phyloP scores from a whole-genome alignment of 1,139 yeast species.

The Diutina ranongensis region DNA sequence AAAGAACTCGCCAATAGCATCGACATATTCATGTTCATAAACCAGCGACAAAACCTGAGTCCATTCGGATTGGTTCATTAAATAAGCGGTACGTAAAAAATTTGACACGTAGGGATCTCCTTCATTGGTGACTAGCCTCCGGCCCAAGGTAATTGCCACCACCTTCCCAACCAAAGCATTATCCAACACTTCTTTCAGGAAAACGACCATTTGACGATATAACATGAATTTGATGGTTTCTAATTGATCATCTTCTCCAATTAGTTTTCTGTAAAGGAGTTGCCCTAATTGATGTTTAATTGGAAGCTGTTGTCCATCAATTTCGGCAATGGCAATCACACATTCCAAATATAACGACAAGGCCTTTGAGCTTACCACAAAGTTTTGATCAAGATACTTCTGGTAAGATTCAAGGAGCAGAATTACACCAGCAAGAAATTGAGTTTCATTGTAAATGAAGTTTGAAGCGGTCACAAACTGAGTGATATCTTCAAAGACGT shows the following conservation, averaged over 20 bases:
- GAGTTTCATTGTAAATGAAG: constrained; percentile 25
- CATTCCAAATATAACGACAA: background rate
- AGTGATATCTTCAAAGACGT: constrained; percentile 18
- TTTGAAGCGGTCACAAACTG: constrained; percentile 24
- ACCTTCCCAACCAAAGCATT: constrained; percentile 21
- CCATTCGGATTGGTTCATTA: constrained; percentile 1
- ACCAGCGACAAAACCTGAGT: background rate
- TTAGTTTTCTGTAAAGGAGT: constrained; percentile 17
- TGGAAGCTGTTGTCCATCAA: background rate
- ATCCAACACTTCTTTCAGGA: constrained; percentile 21
- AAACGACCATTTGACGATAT: constrained; percentile 33
- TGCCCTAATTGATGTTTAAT: constrained; percentile 16
- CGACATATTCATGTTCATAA: background rate
- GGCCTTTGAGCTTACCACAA: background rate
- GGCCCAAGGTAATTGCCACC: constrained; percentile 22
- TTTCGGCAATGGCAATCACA: background rate
- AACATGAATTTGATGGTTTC: constrained; percentile 22
- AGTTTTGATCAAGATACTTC: background rate
- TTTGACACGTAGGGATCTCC: background rate
- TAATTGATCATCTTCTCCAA: constrained; percentile 8
- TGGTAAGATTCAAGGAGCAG: background rate
- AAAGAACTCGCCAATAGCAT: constrained; percentile 18
- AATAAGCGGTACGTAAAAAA: constrained; percentile 3
- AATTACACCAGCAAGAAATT: constrained; percentile 16
- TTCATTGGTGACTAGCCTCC: constrained; percentile 11